phyloP scores from a whole-genome alignment of 805 yeast species.

The Candida montana region DNA sequence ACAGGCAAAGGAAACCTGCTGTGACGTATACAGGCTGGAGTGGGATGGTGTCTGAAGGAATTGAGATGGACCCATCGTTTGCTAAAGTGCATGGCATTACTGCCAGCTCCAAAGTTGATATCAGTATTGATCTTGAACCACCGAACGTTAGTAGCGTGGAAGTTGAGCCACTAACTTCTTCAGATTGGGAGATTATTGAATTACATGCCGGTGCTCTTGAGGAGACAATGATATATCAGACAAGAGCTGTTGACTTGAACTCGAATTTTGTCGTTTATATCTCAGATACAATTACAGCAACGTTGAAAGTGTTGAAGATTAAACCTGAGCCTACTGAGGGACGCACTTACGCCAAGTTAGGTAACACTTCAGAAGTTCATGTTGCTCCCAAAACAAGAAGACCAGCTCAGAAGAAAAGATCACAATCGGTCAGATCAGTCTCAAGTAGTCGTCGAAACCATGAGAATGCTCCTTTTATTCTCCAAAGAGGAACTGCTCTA shows the following conservation, averaged over 20 bases:
- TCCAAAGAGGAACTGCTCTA: constrained; percentile 49
- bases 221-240: constrained; percentile 67
- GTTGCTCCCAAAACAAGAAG: constrained; percentile 64
- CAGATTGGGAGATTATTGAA: constrained; percentile 92
- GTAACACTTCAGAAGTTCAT: constrained; percentile 62
- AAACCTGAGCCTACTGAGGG: constrained; percentile 31
- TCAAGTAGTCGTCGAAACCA: constrained; percentile 19
- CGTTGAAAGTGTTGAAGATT: constrained; percentile 46
- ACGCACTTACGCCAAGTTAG: constrained; percentile 41
- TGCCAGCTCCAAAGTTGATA: constrained; percentile 35
- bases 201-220: constrained; percentile 75
- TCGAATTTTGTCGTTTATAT: constrained; percentile 69
- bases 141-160: constrained; percentile 57
- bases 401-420: constrained; percentile 21
- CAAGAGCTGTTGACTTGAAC: constrained; percentile 61
- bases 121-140: constrained; percentile 43
- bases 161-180: constrained; percentile 68
- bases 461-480: constrained; percentile 29
- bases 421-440: constrained; percentile 21
- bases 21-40: constrained; percentile 58
- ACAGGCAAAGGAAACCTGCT: constrained; percentile 20
- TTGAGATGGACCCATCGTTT: constrained; percentile 67
- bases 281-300: constrained; percentile 53
- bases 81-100: constrained; percentile 46
- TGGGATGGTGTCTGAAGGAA: constrained; percentile 40